Conservation (phyloP, 148 eudicot genomes). For the Spergularia marina region DNA sequence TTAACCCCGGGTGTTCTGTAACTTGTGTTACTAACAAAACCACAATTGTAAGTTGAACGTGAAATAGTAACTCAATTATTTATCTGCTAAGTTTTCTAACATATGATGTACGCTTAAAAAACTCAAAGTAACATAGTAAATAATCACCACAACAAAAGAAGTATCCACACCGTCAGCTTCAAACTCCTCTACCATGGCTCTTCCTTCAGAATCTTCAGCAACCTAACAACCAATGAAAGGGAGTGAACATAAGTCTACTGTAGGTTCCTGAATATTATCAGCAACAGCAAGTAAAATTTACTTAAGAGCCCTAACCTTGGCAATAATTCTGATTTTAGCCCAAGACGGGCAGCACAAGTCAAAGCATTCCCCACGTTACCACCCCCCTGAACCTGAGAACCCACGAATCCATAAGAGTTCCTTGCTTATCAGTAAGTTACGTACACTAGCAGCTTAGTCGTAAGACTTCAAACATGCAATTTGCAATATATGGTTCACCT, state of each 20-base stretch:
- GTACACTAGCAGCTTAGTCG: not conserved
- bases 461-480: not conserved
- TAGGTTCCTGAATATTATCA: not conserved
- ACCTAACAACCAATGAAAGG: slow-evolving; percentile 41
- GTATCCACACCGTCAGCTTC: slow-evolving; percentile 82
- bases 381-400: slow-evolving; percentile 49
- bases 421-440: too few species aligned
- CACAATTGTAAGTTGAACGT: not conserved
- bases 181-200: slow-evolving; percentile 68
- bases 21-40: not conserved
- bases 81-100: too few species aligned
- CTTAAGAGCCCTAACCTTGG: slow-evolving; percentile 31
- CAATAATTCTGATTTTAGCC: slow-evolving; percentile 38
- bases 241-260: not conserved
- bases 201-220: slow-evolving; percentile 84
- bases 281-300: not conserved
- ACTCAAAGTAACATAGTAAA: not conserved
- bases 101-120: not conserved
- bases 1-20: not conserved
- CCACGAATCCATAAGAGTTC: not conserved
- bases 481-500: not conserved
- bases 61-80: not conserved
- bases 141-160: slow-evolving; percentile 67
- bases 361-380: slow-evolving; percentile 55
- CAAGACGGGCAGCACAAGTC: slow-evolving; percentile 53